Conservation (phyloP, 2,329 filamentous ascomycete genomes). For the Davidsoniella virescens region DNA sequence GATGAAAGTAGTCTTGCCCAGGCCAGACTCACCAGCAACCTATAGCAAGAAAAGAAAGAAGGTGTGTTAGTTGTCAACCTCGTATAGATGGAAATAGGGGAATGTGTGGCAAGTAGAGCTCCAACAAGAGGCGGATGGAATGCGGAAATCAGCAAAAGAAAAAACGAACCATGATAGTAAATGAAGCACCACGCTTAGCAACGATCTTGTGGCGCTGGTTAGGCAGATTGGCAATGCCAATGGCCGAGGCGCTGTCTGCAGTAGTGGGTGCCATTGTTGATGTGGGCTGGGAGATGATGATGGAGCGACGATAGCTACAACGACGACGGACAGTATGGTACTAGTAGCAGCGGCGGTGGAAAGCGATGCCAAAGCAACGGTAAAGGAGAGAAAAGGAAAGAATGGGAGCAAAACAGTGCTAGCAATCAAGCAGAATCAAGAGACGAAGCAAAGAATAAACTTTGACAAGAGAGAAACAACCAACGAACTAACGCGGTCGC, state of each 20-base stretch:
- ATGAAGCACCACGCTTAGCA: slow-evolving; percentile 78
- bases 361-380: not conserved
- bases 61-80: slow-evolving; percentile 2
- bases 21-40: slow-evolving; percentile 95
- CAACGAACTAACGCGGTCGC: slow-evolving; percentile 11
- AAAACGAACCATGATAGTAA: slow-evolving; percentile 85
- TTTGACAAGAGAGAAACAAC: slow-evolving; percentile 4
- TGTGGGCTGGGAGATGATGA: slow-evolving; percentile 1
- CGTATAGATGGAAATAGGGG: not conserved
- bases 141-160: not conserved
- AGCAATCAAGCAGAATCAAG: slow-evolving; percentile 1
- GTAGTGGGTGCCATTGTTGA: slow-evolving; percentile 37
- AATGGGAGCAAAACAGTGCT: slow-evolving; percentile 3
- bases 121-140: not conserved
- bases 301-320: not conserved
- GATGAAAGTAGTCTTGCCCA: slow-evolving; percentile 99
- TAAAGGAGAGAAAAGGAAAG: slow-evolving; percentile 5
- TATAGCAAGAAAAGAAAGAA: slow-evolving; percentile 22
- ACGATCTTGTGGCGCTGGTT: slow-evolving; percentile 65
- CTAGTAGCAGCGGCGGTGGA: not conserved
- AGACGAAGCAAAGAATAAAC: not conserved
- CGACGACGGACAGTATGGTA: no score
- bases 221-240: slow-evolving; percentile 59
- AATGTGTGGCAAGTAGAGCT: not conserved
- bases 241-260: slow-evolving; percentile 46